Evolutionary conservation across 768 basidiomycete species (phyloP), one percentile per base, ranked within the genome.

Genomic region (Xerocomellus chrysenteron): DNA sequence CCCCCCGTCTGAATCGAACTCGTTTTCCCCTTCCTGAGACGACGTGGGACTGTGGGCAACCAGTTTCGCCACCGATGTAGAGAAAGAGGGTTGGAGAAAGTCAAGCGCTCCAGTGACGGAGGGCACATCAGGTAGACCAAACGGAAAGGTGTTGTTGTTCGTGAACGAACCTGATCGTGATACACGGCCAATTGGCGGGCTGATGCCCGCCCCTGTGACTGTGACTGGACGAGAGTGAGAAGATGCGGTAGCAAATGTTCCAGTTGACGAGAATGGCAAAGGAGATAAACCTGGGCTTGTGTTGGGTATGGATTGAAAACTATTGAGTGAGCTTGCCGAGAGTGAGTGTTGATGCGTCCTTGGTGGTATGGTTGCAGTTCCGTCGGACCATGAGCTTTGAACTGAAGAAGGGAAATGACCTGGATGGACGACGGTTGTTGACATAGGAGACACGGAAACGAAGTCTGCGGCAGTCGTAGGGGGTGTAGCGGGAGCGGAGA

Each of bases 121-220:
- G n/a, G 68, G 61, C 17, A 70, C 62, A 42, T 70, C 64, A 26
- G 73, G 62, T n/a, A 72, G 64, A 70, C 72, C 68, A 56, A 75
- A 78, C 12, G 69, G 53, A 62, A 77, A 78, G 4, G 74, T 58
- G 56, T 73, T 80, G 55, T 75, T 67, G 33, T 76, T 79, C 46
- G 75, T 80, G 55, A 84, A 75, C 24, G 83, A 85, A 50, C 82
- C 79, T 26, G 83, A 84, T 44, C 82, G 78, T 41, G 81, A 81
- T 74, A 84, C 78, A 55, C 83, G 74, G 33, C 83, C 82, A 51
- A 82, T 74, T 32, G 73, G 69, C 3, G 71, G 69, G 40, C 67
- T 73, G 42, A 72, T 72, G 8, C 68, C 70, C 0, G 63, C 54
- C 0, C 63, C 67, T 44, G 56, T 56, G 35, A 49, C 51, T 6